Percentiles rank a stretch among this genome's conserved stretches.
Evolutionary conservation across 129 eudicot genomes (phyloP).

Genomic region (Apium graveolens): DNA sequence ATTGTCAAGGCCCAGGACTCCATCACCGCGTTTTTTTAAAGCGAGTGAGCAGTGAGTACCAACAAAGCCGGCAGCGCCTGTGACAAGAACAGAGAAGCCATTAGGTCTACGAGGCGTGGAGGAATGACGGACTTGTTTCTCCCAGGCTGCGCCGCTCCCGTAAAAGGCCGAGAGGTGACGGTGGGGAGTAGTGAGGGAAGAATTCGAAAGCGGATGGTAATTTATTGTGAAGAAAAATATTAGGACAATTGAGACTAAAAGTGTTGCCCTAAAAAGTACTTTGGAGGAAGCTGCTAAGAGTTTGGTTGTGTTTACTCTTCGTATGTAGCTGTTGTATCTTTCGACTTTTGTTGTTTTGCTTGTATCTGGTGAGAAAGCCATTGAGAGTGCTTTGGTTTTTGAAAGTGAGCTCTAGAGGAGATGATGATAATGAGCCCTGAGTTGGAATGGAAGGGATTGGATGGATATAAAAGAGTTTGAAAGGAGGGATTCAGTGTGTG

Average conservation of each 20-base stretch:
- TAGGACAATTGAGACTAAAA: slow-evolving; percentile 50
- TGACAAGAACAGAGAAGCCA: slow-evolving; percentile 59
- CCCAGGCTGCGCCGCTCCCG: slow-evolving; percentile 62
- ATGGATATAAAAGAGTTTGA: slow-evolving; percentile 10
- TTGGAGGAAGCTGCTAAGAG: slow-evolving; percentile 73
- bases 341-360: slow-evolving; percentile 75
- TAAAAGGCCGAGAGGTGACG: slow-evolving; percentile 49
- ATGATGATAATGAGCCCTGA: slow-evolving; percentile 24
- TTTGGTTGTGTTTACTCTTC: slow-evolving; percentile 68
- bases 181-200: slow-evolving; percentile 6
- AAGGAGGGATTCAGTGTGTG: slow-evolving; percentile 15
- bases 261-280: slow-evolving; percentile 68
- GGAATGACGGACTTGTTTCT: slow-evolving; percentile 54
- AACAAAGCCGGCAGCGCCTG: slow-evolving; percentile 78
- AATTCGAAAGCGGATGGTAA: slow-evolving; percentile 38
- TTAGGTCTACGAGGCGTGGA: slow-evolving; percentile 46
- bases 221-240: slow-evolving; percentile 69
- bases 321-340: slow-evolving; percentile 68
- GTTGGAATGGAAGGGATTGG: slow-evolving; percentile 12
- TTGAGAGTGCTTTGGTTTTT: slow-evolving; percentile 4
- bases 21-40: slow-evolving; percentile 61
- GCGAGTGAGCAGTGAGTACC: slow-evolving; percentile 62
- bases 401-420: neutral
- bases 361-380: slow-evolving; percentile 55
- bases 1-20: slow-evolving; percentile 65